Base-by-base conservation (phyloP, 2,329 filamentous ascomycete genomes). In the Diaporthe citri region DNA sequence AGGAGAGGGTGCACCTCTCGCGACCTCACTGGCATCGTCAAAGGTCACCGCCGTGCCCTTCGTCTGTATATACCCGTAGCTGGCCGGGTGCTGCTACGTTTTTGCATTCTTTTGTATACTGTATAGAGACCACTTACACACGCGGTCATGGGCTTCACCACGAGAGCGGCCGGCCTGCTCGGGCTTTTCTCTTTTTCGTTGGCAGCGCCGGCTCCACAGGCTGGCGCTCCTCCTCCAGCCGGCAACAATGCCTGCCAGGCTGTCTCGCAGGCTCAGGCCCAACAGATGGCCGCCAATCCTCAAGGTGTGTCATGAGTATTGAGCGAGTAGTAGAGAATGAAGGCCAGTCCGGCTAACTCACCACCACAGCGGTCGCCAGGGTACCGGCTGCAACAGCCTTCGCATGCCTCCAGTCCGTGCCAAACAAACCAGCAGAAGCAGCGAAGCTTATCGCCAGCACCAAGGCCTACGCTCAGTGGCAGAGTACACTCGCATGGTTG, bases 401-500 rank as follows among this genome's bases (percentile, higher is more conserved):
- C 59, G 81, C 83, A 7, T 87, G 85, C 72, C 79, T 86, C 4
- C 78, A 81, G 22, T 80, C 84, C 10, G 84, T 86, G 6, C 85
- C 85, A 20, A 83, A 85, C 75, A 81, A 82, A 72, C 80, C 79
- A 10, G 77, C 81, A 9, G 81, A 81, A 9, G 85, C 83, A 1
- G 73, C 80, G 71, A 77, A 82, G 69, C 78, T 87, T 25, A 77
- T 86, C 72, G 79, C 82, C 69, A 83, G 82, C 59, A 77, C 86
- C 34, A 81, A 82, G 75, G 83, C 84, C 7, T 88, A 86, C 62
- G 80, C 86, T 1, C 82, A 87, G 71, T 89, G 86, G 81, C 87
- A 89, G 78, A 87, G 85, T 56, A 86, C 86, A 4, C 80, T 86
- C 15, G 84, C 86, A 15, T 87, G 85, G 78, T 83, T 89, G 48